Evolutionary conservation across 805 yeast genomes (phyloP).

Genomic region (Schizosaccharomyces cryophilus): DNA sequence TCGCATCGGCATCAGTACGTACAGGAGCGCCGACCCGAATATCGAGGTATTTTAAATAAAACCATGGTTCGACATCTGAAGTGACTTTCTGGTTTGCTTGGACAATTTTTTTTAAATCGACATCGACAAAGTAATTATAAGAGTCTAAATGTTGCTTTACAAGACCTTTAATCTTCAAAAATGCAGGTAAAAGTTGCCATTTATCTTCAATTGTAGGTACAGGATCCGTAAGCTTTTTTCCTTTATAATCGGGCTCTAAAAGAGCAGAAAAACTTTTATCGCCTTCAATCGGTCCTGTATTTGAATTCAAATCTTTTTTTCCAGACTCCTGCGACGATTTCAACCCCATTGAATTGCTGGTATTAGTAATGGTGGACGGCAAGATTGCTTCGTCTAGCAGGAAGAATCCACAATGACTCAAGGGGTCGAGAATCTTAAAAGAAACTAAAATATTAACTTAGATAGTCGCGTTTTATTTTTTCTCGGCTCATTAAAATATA

Average conservation of each 20-base stretch:
- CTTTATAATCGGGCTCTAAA: constrained; percentile 58
- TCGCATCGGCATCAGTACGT: constrained; percentile 16
- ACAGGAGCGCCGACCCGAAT: constrained; percentile 55
- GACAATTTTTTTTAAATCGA: constrained; percentile 76
- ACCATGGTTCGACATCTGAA: constrained; percentile 92
- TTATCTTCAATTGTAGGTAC: constrained; percentile 57
- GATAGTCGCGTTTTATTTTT: no score
- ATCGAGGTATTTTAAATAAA: constrained; percentile 74
- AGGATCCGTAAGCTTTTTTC: constrained; percentile 66
- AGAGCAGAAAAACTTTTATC: constrained; percentile 34
- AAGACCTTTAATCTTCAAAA: constrained; percentile 78
- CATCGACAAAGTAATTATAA: constrained; percentile 88
- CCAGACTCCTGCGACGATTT: not conserved
- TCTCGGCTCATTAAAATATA: no score
- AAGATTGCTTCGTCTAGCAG: not conserved
- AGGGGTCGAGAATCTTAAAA: no score
- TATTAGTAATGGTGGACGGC: not conserved
- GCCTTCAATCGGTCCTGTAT: not conserved
- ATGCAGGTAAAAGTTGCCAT: constrained; percentile 92
- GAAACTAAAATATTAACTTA: no score
- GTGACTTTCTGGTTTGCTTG: constrained; percentile 71
- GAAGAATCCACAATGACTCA: no score
- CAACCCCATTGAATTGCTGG: not conserved
- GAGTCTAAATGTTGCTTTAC: constrained; percentile 96
- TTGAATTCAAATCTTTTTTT: not conserved